A percentile compares a stretch with the other conserved stretches of the same genome.
phyloP scores from a whole-genome alignment of 2,329 filamentous ascomycete genomes.

The Fusarium protoensiforme region DNA sequence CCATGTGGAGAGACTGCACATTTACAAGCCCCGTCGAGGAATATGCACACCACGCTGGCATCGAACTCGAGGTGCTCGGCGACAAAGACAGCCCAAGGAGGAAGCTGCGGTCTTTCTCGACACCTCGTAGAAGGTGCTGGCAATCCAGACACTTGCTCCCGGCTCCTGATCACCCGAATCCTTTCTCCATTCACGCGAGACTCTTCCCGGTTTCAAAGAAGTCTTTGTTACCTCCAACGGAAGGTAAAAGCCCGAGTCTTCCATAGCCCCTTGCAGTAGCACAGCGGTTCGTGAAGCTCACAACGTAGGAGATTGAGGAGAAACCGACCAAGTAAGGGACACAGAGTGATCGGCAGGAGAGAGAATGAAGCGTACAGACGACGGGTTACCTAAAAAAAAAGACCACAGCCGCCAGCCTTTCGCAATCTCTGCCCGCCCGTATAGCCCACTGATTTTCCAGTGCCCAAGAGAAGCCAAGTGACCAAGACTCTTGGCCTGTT shows the following conservation, averaged over 20 bases:
- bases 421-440: neutral
- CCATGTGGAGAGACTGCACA: neutral
- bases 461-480: slow-evolving; percentile 12
- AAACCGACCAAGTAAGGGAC: neutral
- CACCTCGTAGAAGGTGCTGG: neutral
- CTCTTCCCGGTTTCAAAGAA: neutral
- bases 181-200: neutral
- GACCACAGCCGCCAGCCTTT: neutral
- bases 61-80: neutral
- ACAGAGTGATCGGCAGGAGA: neutral
- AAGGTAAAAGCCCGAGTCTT: neutral
- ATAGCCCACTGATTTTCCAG: neutral
- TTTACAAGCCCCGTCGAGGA: neutral
- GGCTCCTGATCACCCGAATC: neutral
- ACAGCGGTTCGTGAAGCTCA: neutral
- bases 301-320: neutral
- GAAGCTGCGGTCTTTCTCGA: slow-evolving; percentile 11
- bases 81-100: neutral
- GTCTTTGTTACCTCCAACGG: neutral
- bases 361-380: neutral
- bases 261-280: neutral
- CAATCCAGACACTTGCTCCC: neutral
- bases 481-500: slow-evolving; percentile 26
- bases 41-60: neutral
- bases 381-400: neutral